Conservation (phyloP, 805 yeast species). For the Candida sanyiensis region DNA sequence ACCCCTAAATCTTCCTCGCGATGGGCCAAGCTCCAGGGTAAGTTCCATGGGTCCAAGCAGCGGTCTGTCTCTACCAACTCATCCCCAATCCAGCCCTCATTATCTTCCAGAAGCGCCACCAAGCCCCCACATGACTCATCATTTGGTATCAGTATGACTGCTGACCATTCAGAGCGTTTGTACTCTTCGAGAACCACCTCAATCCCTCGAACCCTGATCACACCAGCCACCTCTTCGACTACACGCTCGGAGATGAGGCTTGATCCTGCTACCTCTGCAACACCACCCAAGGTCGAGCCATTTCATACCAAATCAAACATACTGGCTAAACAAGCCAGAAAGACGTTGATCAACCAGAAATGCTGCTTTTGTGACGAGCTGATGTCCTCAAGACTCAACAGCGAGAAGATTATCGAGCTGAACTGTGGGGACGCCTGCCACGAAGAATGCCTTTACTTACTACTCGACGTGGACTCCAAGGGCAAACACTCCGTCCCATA, state of each 20-base stretch:
- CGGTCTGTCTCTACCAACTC: constrained; percentile 2
- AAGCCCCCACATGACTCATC: not conserved
- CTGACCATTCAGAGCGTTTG: not conserved
- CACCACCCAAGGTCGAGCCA: constrained; percentile 20
- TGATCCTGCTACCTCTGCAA: not conserved
- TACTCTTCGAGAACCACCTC: constrained; percentile 18
- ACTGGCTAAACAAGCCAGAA: constrained; percentile 15
- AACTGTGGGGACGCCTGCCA: constrained; percentile 42
- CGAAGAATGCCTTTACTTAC: constrained; percentile 37
- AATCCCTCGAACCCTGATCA: constrained; percentile 11
- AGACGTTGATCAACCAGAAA: constrained; percentile 14
- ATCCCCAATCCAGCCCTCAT: not conserved
- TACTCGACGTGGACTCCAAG: constrained; percentile 10
- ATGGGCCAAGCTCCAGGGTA: constrained; percentile 24
- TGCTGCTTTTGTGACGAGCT: constrained; percentile 43
- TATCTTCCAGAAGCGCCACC: not conserved
- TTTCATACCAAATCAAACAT: constrained; percentile 12
- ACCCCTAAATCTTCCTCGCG: constrained; percentile 13
- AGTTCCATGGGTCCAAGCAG: constrained; percentile 10
- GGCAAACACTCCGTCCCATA: constrained; percentile 6
- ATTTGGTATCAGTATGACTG: not conserved
- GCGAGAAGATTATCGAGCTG: constrained; percentile 34
- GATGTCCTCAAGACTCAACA: constrained; percentile 31
- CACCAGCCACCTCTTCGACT: constrained; percentile 4
- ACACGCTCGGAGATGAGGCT: not conserved